Evolutionary conservation across 129 eudicot species (phyloP).

Genomic region (Artemisia tridentata): DNA sequence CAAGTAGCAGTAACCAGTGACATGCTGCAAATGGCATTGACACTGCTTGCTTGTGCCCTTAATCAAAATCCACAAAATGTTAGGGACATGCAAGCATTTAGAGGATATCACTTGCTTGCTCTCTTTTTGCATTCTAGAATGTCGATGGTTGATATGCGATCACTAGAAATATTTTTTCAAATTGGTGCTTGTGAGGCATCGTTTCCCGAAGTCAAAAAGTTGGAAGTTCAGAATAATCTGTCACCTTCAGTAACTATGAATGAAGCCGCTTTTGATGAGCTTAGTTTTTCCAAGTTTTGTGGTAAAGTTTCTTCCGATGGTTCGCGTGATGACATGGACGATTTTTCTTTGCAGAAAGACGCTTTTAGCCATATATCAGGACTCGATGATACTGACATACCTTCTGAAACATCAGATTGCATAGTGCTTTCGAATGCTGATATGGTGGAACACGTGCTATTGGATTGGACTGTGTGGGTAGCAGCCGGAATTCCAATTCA

Average conservation of each 20-base stretch:
- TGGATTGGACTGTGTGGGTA: slow-evolving; percentile 99
- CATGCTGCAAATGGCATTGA: slow-evolving; percentile 96
- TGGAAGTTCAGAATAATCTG: too few relatives aligned
- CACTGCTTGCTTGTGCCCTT: slow-evolving; percentile 88
- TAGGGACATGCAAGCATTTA: slow-evolving; percentile 84
- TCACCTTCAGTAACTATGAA: slow-evolving; percentile 30
- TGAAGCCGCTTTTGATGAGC: slow-evolving; percentile 68
- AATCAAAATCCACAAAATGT: slow-evolving; percentile 95
- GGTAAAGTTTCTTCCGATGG: slow-evolving; percentile 81
- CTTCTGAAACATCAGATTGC: slow-evolving; percentile 85
- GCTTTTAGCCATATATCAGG: too few relatives aligned
- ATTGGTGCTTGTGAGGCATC: too few relatives aligned
- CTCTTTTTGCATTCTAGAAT: slow-evolving; percentile 83
- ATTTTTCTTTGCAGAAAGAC: slow-evolving; percentile 85
- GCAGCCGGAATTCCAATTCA: slow-evolving; percentile 84
- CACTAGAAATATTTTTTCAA: too few relatives aligned
- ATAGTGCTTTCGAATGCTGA: slow-evolving; percentile 95
- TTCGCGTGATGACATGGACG: slow-evolving; percentile 84
- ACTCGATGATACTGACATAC: slow-evolving; percentile 61
- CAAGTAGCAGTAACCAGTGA: too few relatives aligned
- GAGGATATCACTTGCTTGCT: slow-evolving; percentile 93
- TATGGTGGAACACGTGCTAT: slow-evolving; percentile 93
- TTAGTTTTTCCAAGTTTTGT: slow-evolving; percentile 60
- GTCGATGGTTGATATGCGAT: slow-evolving; percentile 88
- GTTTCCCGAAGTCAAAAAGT: too few relatives aligned